phyloP scores from a whole-genome alignment of 2,329 filamentous ascomycete genomes.

The Blumeria graminis region DNA sequence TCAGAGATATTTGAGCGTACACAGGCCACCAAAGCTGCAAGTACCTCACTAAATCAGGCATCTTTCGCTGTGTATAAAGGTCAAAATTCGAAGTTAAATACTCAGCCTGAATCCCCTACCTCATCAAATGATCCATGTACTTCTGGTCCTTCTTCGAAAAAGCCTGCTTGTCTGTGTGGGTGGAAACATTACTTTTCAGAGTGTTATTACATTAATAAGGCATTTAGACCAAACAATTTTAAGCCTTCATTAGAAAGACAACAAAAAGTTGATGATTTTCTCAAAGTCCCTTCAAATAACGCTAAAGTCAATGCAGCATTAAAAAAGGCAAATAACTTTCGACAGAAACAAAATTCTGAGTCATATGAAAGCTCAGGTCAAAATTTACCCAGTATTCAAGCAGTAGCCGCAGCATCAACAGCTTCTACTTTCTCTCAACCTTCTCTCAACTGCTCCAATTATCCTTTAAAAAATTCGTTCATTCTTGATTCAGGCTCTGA shows the following conservation, averaged over 20 bases:
- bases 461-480: neutral
- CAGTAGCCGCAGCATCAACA: neutral
- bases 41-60: neutral
- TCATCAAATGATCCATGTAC: neutral
- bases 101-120: neutral
- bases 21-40: neutral
- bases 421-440: neutral
- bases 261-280: neutral
- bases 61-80: neutral
- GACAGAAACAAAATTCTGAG: neutral
- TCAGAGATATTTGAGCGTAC: neutral
- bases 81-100: neutral
- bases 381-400: neutral
- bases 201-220: neutral
- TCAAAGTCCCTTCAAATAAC: neutral
- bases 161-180: neutral
- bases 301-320: neutral
- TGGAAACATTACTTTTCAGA: neutral
- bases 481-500: neutral
- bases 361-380: neutral
- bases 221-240: neutral
- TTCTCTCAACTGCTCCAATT: neutral
- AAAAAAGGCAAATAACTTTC: neutral
- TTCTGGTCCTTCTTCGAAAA: neutral
- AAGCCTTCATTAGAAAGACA: neutral